These are phyloP conservation scores for Aspergillus calidoustus DNA, from an alignment of 2,329 filamentous ascomycete species.

Conservation along the genomic window DNA sequence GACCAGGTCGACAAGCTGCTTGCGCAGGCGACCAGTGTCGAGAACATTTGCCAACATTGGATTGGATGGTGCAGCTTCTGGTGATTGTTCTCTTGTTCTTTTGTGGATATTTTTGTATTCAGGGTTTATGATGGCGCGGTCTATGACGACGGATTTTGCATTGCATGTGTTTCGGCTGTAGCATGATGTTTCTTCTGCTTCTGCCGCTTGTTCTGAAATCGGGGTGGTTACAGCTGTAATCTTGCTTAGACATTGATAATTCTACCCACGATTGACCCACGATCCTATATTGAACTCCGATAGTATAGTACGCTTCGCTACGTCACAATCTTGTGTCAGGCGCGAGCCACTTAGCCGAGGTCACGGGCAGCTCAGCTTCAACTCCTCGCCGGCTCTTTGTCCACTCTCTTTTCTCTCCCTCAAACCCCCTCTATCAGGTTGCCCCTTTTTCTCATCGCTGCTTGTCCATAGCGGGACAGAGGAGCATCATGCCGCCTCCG, in stretches of 20 bases:
- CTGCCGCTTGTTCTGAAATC: conserved; percentile 4
- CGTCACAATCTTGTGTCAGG: not conserved
- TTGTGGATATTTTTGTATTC: conserved; percentile 17
- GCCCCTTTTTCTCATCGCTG: not conserved
- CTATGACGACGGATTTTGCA: conserved; percentile 33
- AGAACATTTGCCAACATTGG: conserved; percentile 98
- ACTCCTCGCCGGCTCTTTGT: conserved; percentile 4
- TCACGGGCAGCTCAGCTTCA: conserved; percentile 21
- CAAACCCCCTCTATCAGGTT: conserved; percentile 5
- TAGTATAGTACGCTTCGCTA: not conserved
- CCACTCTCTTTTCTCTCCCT: conserved; percentile 2
- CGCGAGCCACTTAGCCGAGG: conserved; percentile 24
- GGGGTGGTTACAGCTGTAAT: not conserved
- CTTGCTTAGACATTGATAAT: not conserved
- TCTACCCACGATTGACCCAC: not conserved
- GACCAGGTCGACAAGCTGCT: conserved; percentile 94
- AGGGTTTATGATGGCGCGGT: conserved; percentile 33
- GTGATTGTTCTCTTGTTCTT: conserved; percentile 53
- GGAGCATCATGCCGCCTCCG: conserved; percentile 31
- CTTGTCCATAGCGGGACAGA: not conserved
- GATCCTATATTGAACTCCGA: too few relatives aligned
- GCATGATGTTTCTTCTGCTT: conserved; percentile 19
- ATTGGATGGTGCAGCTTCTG: conserved; percentile 99
- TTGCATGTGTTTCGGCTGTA: conserved; percentile 22
- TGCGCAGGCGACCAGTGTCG: conserved; percentile 91